These are phyloP conservation scores for Calonectria pauciramosa DNA, from an alignment of 2,329 filamentous ascomycete species.

Conservation along the genomic window DNA sequence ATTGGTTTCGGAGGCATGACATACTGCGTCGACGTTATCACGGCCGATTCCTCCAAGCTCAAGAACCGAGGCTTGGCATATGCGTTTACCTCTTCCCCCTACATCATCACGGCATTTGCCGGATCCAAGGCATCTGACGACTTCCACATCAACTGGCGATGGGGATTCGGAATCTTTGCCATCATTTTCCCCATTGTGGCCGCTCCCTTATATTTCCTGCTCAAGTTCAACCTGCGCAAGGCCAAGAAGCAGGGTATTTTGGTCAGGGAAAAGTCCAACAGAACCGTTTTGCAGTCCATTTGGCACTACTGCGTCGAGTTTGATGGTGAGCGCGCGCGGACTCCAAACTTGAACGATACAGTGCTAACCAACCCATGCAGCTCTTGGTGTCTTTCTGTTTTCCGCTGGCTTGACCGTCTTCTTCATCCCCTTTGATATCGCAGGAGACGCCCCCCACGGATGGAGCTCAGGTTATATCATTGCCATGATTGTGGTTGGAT, in stretches of 20 bases:
- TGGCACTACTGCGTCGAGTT: slow-evolving; percentile 40
- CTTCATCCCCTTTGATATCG: slow-evolving; percentile 72
- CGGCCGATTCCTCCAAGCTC: slow-evolving; percentile 70
- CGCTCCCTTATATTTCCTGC: slow-evolving; percentile 69
- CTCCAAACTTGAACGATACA: fast-evolving
- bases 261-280: slow-evolving; percentile 52
- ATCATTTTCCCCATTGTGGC: slow-evolving; percentile 74
- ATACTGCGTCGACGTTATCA: slow-evolving; percentile 74
- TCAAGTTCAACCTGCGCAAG: slow-evolving; percentile 69
- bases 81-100: slow-evolving; percentile 57
- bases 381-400: slow-evolving; percentile 64
- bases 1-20: slow-evolving; percentile 73
- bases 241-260: slow-evolving; percentile 65
- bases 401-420: slow-evolving; percentile 66
- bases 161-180: slow-evolving; percentile 71
- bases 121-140: slow-evolving; percentile 43
- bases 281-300: slow-evolving; percentile 60
- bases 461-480: slow-evolving; percentile 66
- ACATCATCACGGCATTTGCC: slow-evolving; percentile 61
- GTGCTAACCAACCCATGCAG: background rate
- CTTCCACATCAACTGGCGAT: slow-evolving; percentile 41
- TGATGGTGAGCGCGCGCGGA: slow-evolving; percentile 16
- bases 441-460: slow-evolving; percentile 52
- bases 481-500: slow-evolving; percentile 69
- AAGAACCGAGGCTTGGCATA: slow-evolving; percentile 56